Conservation (phyloP, 2,329 filamentous ascomycete genomes). For the Coniochaeta hoffmannii region DNA sequence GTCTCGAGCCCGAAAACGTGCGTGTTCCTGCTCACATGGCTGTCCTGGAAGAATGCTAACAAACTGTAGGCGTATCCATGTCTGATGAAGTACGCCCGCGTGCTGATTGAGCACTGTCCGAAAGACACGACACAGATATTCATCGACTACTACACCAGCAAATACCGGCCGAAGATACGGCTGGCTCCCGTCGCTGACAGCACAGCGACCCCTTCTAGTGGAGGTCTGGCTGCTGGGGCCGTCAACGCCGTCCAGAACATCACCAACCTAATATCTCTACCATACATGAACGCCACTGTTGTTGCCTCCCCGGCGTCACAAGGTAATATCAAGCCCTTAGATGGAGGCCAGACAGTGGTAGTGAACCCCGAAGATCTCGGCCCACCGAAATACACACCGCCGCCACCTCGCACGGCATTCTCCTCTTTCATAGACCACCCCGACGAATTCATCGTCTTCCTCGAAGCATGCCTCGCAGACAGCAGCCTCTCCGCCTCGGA, state of each 20-base stretch:
- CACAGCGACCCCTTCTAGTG: slow-evolving; percentile 27
- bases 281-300: slow-evolving; percentile 68
- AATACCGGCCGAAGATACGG: slow-evolving; percentile 67
- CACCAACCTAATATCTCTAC: slow-evolving; percentile 73
- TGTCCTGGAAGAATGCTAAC: slow-evolving; percentile 20
- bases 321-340: slow-evolving; percentile 38
- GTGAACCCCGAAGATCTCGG: slow-evolving; percentile 39
- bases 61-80: slow-evolving; percentile 66
- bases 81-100: slow-evolving; percentile 90
- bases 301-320: slow-evolving; percentile 45
- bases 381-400: slow-evolving; percentile 61
- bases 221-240: slow-evolving; percentile 48
- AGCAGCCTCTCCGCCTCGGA: slow-evolving; percentile 63
- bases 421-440: slow-evolving; percentile 95
- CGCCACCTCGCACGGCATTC: slow-evolving; percentile 82
- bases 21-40: slow-evolving; percentile 23
- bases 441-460: slow-evolving; percentile 82
- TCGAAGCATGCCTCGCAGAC: slow-evolving; percentile 79
- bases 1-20: slow-evolving; percentile 70
- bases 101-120: slow-evolving; percentile 81
- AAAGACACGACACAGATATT: slow-evolving; percentile 78
- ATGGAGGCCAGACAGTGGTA: slow-evolving; percentile 44
- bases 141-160: slow-evolving; percentile 88
- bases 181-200: slow-evolving; percentile 26
- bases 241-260: slow-evolving; percentile 80